Evolutionary conservation across 441 rosid species (phyloP), one percentile per base, ranked within the genome.

Genomic region (Metrosideros polymorpha): DNA sequence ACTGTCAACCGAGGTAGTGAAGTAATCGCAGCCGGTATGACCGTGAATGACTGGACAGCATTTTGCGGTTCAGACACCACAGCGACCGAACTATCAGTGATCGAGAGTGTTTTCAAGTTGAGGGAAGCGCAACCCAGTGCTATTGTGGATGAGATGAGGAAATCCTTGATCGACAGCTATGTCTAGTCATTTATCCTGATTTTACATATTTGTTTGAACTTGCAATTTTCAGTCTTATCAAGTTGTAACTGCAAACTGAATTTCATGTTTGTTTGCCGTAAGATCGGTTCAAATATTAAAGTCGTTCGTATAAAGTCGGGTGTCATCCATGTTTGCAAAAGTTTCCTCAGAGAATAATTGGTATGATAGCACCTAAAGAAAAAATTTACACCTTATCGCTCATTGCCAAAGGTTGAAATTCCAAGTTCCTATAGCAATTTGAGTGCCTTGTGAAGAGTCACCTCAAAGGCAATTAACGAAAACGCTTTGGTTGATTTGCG

Each of bases 61-160:
- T 95, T 95, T 89, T 95, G 98, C 6, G 99, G 99, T 2, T 92
- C 98, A 25, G 99, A 97, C 93, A 97, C 99, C 49, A 97, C 97
- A 0, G 99, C 98, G 0, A 95, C 98, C 0, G 97, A 97, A 88
- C 92, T 96, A 39, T 95, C 99, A 6, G 99, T 96, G 43, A 93
- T 97, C 0, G 98, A 97, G 90, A 94, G 93, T 15, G 98, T 97
- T 82, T 95, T 97, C 94, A 96, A 95, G 94, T 90, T 97, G 91
- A 93, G 99, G 92, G 96, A 94, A 91, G 96, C 98, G 51, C 98
- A 93, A 87, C 98, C 98, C 6, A 94, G 90, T 91, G 93, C 97
- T 53, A 92, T 94, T 47, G 95, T 95, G 3, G 95, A 94, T 24
- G 98, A 97, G 92, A 96, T 94, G 99, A 95, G 99, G 93, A 97